These are phyloP conservation scores for Lecanosticta acicola DNA, from an alignment of 2,329 filamentous ascomycete species.

Conservation along the genomic window DNA sequence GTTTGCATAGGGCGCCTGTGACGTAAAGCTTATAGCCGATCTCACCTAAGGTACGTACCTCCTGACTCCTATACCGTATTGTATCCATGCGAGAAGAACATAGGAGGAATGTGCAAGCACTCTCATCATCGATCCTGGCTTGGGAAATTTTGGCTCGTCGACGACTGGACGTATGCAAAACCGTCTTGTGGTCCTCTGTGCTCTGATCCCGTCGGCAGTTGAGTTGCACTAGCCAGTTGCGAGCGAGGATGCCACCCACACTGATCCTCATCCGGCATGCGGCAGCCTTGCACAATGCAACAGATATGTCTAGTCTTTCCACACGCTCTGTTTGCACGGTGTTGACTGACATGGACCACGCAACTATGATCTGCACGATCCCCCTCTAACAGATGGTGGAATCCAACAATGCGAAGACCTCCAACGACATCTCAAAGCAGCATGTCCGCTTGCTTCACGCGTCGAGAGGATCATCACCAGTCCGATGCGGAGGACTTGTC, in stretches of 20 bases:
- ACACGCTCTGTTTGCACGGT: background rate
- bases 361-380: slow-evolving; percentile 40
- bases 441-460: slow-evolving; percentile 36
- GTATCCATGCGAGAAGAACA: background rate
- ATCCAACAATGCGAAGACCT: slow-evolving; percentile 38
- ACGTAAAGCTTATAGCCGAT: background rate
- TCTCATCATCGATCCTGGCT: too few species aligned
- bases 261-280: slow-evolving; percentile 44
- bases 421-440: slow-evolving; percentile 34
- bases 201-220: too few species aligned
- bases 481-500: slow-evolving; percentile 60
- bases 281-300: slow-evolving; percentile 42
- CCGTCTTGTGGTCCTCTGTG: too few species aligned
- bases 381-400: slow-evolving; percentile 39
- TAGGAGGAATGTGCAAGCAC: too few species aligned
- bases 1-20: background rate
- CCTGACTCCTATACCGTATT: background rate
- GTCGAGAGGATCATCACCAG: slow-evolving; percentile 56
- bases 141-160: too few species aligned
- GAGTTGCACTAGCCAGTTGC: too few species aligned
- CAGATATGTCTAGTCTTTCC: slow-evolving; percentile 23
- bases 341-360: slow-evolving; percentile 8
- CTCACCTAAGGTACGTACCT: background rate
- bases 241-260: slow-evolving; percentile 42
- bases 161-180: too few species aligned